These are phyloP conservation scores for Boechera divaricarpa DNA, from an alignment of 345 rosid species.

Conservation along the genomic window DNA sequence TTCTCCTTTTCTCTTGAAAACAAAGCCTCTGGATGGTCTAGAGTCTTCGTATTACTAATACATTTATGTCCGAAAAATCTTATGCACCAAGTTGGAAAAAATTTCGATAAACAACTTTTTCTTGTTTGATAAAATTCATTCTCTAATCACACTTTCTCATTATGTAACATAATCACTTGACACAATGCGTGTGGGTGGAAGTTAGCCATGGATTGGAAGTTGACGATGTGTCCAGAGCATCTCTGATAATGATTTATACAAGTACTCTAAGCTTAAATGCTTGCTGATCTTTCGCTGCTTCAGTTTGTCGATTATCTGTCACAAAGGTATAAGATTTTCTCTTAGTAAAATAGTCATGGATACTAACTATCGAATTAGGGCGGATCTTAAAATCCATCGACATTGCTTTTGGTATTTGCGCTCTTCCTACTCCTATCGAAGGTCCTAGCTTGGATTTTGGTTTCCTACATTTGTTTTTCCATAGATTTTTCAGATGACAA, in stretches of 20 bases:
- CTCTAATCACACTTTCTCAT: conserved; percentile 21
- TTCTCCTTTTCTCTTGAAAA: too few relatives aligned
- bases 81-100: not conserved
- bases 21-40: too few relatives aligned
- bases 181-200: not conserved
- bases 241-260: conserved; percentile 34
- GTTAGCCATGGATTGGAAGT: not conserved
- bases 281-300: conserved; percentile 72
- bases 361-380: conserved; percentile 55
- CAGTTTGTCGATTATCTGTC: conserved; percentile 70
- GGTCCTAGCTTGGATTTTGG: conserved; percentile 53
- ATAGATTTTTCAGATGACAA: not conserved
- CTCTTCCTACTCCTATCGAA: conserved; percentile 52
- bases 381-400: conserved; percentile 80
- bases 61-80: conserved; percentile 1
- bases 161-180: not conserved
- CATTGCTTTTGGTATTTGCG: conserved; percentile 73
- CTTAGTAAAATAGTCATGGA: not conserved
- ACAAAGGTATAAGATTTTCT: conserved; percentile 12
- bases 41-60: too few relatives aligned
- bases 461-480: conserved; percentile 28
- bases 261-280: conserved; percentile 78
- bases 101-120: not conserved
- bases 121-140: not conserved
- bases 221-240: conserved; percentile 2